Percentiles rank a stretch among this genome's conserved stretches.
phyloP scores from a whole-genome alignment of 2,329 filamentous ascomycete species.

The Aureobasidium zeae region DNA sequence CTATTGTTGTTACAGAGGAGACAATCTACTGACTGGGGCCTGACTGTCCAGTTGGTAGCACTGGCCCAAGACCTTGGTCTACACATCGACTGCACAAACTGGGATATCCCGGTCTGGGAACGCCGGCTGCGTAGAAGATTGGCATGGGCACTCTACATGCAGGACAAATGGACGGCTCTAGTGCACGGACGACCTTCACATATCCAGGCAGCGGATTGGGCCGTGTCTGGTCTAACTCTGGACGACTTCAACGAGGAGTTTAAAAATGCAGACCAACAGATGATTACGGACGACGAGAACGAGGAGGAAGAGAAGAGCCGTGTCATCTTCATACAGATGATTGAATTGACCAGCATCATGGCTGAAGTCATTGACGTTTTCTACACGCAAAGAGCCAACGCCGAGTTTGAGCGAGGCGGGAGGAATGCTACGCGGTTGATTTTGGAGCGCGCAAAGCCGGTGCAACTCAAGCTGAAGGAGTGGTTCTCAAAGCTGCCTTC shows the following conservation, averaged over 20 bases:
- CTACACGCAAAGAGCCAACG: slow-evolving; percentile 69
- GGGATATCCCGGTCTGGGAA: slow-evolving; percentile 86
- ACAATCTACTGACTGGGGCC: slow-evolving; percentile 70
- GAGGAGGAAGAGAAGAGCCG: slow-evolving; percentile 53
- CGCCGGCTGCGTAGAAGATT: slow-evolving; percentile 74
- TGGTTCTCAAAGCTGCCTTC: slow-evolving; percentile 66
- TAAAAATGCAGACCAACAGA: slow-evolving; percentile 34
- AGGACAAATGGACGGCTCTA: slow-evolving; percentile 85
- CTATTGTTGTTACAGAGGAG: slow-evolving; percentile 65
- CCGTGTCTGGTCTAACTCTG: slow-evolving; percentile 54
- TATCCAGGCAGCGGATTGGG: slow-evolving; percentile 63
- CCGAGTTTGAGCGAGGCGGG: slow-evolving; percentile 56
- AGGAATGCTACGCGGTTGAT: slow-evolving; percentile 63
- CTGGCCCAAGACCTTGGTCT: slow-evolving; percentile 80
- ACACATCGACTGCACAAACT: slow-evolving; percentile 75
- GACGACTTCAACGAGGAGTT: slow-evolving; percentile 68
- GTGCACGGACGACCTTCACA: slow-evolving; percentile 81
- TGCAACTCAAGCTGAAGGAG: slow-evolving; percentile 72
- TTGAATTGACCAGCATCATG: slow-evolving; percentile 64
- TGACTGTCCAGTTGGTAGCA: slow-evolving; percentile 80
- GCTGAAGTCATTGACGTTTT: slow-evolving; percentile 75
- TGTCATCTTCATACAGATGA: slow-evolving; percentile 65
- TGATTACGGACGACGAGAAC: slow-evolving; percentile 32
- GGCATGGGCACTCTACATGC: slow-evolving; percentile 87
- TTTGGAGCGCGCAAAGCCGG: slow-evolving; percentile 66